Evolutionary conservation across 192 early-diverging fungal genomes (phyloP).

Genomic region (Mortierella antarctica): DNA sequence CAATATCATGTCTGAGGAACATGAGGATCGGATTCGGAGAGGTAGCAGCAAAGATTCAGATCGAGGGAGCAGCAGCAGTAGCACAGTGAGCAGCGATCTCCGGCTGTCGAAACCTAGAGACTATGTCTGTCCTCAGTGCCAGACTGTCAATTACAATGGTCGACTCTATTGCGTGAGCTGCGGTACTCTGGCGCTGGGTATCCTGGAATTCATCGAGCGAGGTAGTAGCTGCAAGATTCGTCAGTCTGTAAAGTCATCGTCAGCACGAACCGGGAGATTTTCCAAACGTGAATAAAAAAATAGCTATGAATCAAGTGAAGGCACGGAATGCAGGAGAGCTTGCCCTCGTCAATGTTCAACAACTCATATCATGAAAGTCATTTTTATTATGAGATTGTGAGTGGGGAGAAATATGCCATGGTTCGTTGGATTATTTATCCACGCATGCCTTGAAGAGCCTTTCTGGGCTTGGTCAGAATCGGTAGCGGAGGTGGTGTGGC

Average conservation of each 20-base stretch:
- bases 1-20: not conserved
- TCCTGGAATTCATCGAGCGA: not conserved
- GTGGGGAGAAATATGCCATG: no score
- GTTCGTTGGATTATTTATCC: no score
- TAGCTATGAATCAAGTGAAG: no score
- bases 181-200: slow-evolving; percentile 22
- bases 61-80: not conserved
- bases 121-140: slow-evolving; percentile 36
- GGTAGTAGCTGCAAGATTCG: not conserved
- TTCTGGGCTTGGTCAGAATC: no score
- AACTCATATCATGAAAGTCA: no score
- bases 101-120: slow-evolving; percentile 32
- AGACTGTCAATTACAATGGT: slow-evolving; percentile 25
- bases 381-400: no score
- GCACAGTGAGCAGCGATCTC: slow-evolving; percentile 8
- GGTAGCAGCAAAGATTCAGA: not conserved
- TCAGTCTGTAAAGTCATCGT: not conserved
- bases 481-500: no score
- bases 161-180: slow-evolving; percentile 36
- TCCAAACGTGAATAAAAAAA: not conserved
- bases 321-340: no score
- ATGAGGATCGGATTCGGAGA: not conserved
- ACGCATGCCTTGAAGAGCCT: no score
- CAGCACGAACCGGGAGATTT: no score
- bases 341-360: no score